Evolutionary conservation across 352 stramenopile genomes (phyloP), one percentile per base, ranked within the genome.

Genomic region (Peronosclerospora sorghi): DNA sequence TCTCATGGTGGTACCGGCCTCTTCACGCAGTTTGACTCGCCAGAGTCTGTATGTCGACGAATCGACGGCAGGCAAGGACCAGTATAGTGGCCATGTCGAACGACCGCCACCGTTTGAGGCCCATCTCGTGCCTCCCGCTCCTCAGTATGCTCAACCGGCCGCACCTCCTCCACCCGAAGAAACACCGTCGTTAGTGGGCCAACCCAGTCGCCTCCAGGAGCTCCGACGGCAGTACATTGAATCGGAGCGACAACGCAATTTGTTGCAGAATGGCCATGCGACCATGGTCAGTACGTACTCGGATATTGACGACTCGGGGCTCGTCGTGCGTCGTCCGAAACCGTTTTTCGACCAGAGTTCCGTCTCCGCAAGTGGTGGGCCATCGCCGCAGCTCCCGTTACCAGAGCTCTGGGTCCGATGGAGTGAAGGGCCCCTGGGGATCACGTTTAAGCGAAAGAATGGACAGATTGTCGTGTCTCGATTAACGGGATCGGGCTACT

Each of bases 371-470:
- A 21, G 2, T 13, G 14, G 19, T 35, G 36, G 40, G 8, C 54
- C 45, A 13, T 36, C 48, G 1, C 29, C 51, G 28, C 51, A 68
- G 27, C 42, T 72, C 20, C 64, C 69, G 8, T 36, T 68, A 7
- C 77, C 73, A 1, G 71, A 86, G 44, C 54, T 87, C 1, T 83
- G 69, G 63, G 67, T 90, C 13, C 68, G 71, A 19, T 90, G 77
- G 77, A 69, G 44, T 18, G 70, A 87, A 34, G 77, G 74, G 0
- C 73, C 77, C 1, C 54, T 90, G 8, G 77, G 77, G 7, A 85
- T 90, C 37, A 87, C 77, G 21, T 87, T 90, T 44, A 83, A 83
- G 38, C 72, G 73, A 39, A 84, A 76, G 41, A 73, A 86, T 37
- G 71, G 71, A 1, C 73, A 81, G 43, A 85, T 90, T 43, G 68